Conservation (phyloP, 2,329 filamentous ascomycete species). For the Allantophomopsis cytisporea region DNA sequence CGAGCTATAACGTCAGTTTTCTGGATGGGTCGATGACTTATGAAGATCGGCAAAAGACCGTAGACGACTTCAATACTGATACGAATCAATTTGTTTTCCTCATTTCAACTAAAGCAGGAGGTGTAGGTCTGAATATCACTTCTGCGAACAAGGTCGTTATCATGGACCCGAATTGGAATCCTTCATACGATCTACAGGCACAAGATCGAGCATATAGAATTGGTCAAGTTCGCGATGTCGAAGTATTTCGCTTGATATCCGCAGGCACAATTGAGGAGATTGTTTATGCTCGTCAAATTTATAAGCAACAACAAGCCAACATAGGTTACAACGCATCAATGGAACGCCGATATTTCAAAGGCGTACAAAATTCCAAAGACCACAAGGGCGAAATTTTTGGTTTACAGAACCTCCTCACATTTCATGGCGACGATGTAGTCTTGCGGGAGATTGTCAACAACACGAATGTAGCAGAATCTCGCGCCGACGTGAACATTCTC, state of each 20-base stretch:
- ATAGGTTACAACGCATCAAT: slow-evolving; percentile 90
- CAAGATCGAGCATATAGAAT: slow-evolving; percentile 96
- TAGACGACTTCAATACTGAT: slow-evolving; percentile 87
- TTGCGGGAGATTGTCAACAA: slow-evolving; percentile 96
- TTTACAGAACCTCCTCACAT: slow-evolving; percentile 73
- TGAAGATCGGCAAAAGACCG: slow-evolving; percentile 67
- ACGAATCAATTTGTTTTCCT: slow-evolving; percentile 85
- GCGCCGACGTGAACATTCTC: slow-evolving; percentile 68
- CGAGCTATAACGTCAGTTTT: slow-evolving; percentile 82
- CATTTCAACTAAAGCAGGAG: slow-evolving; percentile 87
- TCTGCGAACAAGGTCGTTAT: slow-evolving; percentile 97
- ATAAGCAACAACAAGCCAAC: slow-evolving; percentile 98
- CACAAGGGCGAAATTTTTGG: slow-evolving; percentile 94
- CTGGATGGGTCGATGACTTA: slow-evolving; percentile 76
- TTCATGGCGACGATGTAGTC: slow-evolving; percentile 64
- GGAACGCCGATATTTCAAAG: slow-evolving; percentile 89
- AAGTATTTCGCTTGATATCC: slow-evolving; percentile 85
- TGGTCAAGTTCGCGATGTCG: slow-evolving; percentile 82
- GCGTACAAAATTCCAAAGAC: slow-evolving; percentile 70
- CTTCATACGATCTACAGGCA: slow-evolving; percentile 84
- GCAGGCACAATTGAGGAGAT: slow-evolving; percentile 94
- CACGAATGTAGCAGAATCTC: slow-evolving; percentile 90
- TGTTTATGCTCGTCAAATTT: slow-evolving; percentile 92
- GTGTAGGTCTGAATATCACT: slow-evolving; percentile 90
- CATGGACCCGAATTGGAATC: slow-evolving; percentile 96